Evolutionary conservation across 139 green algal species (phyloP).

Genomic region (Closterium sp.): DNA sequence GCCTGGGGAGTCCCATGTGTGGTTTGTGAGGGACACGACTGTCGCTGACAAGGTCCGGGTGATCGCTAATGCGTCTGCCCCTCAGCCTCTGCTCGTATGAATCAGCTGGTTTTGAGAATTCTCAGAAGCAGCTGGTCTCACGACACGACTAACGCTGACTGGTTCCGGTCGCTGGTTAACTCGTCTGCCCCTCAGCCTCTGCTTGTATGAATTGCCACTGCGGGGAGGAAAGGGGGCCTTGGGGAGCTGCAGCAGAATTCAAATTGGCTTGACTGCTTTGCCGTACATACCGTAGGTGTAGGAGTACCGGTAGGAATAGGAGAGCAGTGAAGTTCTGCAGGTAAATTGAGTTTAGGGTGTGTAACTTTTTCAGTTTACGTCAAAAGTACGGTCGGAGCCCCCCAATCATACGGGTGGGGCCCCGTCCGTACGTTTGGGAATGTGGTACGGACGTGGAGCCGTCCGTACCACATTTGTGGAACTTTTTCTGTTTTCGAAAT

Average conservation of each 20-base stretch:
- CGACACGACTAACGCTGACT: neutral
- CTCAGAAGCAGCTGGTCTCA: neutral
- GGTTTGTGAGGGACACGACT: neutral
- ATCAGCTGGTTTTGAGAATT: neutral
- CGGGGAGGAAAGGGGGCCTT: too few species aligned
- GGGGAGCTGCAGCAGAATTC: too few species aligned
- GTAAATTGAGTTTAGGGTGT: too few species aligned
- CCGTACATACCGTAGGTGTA: neutral
- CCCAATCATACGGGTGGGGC: too few species aligned
- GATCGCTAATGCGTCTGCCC: neutral
- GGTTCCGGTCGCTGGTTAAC: neutral
- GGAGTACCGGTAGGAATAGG: neutral
- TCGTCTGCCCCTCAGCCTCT: neutral
- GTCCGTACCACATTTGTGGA: too few species aligned
- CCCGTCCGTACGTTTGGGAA: too few species aligned
- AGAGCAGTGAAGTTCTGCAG: too few species aligned
- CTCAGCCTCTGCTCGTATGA: neutral
- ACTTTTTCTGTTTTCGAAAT: too few species aligned
- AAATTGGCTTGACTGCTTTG: too few species aligned
- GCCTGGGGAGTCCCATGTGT: neutral
- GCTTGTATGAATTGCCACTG: neutral
- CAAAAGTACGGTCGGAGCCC: too few species aligned
- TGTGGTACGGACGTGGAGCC: too few species aligned
- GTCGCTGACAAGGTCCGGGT: neutral
- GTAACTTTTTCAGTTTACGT: too few species aligned